Evolutionary conservation across 805 yeast species (phyloP).

Genomic region (Candida boleticola): DNA sequence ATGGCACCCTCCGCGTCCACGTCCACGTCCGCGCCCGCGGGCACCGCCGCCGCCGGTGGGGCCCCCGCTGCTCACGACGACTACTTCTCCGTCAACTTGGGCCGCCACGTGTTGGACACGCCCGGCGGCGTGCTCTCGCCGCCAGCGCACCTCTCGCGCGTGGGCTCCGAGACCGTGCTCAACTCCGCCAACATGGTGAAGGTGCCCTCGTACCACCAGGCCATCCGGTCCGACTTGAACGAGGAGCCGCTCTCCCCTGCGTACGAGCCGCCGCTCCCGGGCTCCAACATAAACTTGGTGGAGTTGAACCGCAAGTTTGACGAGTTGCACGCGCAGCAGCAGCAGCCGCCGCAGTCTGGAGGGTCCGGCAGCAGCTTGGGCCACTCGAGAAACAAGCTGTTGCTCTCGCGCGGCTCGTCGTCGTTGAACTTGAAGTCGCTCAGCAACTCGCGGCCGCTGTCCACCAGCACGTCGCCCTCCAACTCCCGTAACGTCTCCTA

Average conservation of each 20-base stretch:
- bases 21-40: too few species aligned
- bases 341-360: constrained; percentile 6
- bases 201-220: constrained; percentile 85
- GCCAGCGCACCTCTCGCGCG: constrained; percentile 57
- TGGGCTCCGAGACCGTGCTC: constrained; percentile 44
- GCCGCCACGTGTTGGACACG: constrained; percentile 11
- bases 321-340: constrained; percentile 10
- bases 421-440: constrained; percentile 21
- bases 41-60: background rate
- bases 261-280: constrained; percentile 54
- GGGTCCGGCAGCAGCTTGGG: too few species aligned
- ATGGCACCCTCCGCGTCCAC: too few species aligned
- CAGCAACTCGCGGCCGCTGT: constrained; percentile 18
- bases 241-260: constrained; percentile 67
- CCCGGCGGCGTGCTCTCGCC: constrained; percentile 51
- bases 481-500: constrained; percentile 36
- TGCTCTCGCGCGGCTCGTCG: constrained; percentile 25
- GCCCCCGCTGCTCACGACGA: constrained; percentile 9
- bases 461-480: constrained; percentile 39
- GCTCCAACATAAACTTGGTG: constrained; percentile 33
- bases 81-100: constrained; percentile 1
- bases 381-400: constrained; percentile 14
- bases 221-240: constrained; percentile 54
- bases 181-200: constrained; percentile 42
- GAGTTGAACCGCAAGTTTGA: constrained; percentile 31